Base-by-base conservation (phyloP, 805 yeast genomes). In the Suhomyces faveliae region DNA sequence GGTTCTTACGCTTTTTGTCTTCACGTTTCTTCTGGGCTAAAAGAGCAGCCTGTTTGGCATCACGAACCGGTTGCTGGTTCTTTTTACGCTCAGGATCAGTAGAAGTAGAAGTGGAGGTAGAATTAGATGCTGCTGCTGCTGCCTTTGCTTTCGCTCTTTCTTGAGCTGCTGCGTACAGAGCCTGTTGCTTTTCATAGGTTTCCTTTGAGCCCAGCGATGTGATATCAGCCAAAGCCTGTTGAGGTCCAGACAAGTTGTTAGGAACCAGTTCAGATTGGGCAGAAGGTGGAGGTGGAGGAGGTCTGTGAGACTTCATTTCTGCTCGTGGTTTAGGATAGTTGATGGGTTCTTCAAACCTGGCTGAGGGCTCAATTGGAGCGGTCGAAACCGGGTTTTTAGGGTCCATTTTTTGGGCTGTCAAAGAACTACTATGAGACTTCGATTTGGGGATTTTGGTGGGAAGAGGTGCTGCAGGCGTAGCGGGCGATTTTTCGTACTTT, bases 21-120 rank as follows among this genome's bases (percentile, higher is more conserved):
- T 89, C 96, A 42, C 92, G 80, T 57, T 88, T 86, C 61, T 83
- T 78, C 54, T 81, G 87, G 2, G 79, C 78, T 53, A 69, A 64
- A 53, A 74, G 69, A 35, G 83, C 86, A 35, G 79, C 87, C 61
- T 71, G 80, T 47, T 72, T 73, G 11, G 78, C 73, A 52, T 73
- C 80, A 33, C 81, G 67, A 1, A 71, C 79, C 0, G 80, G 80
- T 40, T 66, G 68, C 50, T 61, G 64, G 45, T 49, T 49, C 35
- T 47, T 47, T 40, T 52, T 49, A 13, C 49, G 35, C 33, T 48
- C 45, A 9, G 35, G 9, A 3, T 40, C 51, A 3, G 45, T 23
- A 11, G 43, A n/a, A 19, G 39, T 19, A 8, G 42, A 41, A n/a
- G 44, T n/a, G n/a, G n/a, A n/a, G n/a, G n/a, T n/a, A n/a, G n/a